Evolutionary conservation across 805 yeast species (phyloP), one percentile per base, ranked within the genome.

Genomic region (Kodamaea restingae): DNA sequence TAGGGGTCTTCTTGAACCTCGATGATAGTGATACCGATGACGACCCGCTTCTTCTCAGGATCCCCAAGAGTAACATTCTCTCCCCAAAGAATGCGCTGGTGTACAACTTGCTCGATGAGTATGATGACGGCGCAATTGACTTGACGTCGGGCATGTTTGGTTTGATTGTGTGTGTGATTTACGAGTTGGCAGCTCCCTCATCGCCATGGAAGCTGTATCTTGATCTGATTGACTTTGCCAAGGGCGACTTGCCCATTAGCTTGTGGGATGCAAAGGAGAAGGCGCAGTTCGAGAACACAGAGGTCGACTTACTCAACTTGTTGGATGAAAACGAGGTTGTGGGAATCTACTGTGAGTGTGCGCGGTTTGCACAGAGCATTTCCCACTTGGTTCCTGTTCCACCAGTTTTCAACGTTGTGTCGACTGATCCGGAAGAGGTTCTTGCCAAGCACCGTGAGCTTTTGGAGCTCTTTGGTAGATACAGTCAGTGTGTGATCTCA

Each of bases 191-290:
- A 3, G 62, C 72, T 2, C 63, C 67, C n/a, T 49, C 56, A 3
- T 83, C 95, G n/a, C 96, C 95, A 4, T 91, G 97, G 97, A 67
- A 43, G 43, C 67, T 64, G 3, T 91, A 83, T 55, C 64, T 90
- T 32, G 58, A 66, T 18, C 68, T 83, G 14, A 73, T 87, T 18
- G 63, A 68, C 40, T 52, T 63, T 7, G 50, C 55, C 3, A 52
- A 60, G 3, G 58, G 65, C 7, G 41, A 71, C 3, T 36, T 56
- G 4, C 90, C 95, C 0, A 78, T 90, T 2, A 69, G 81, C 41
- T 64, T 81, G 24, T 87, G 95, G 95, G 41, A 60, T 1, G 70
- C 66, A 2, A 52, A 60, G 1, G 79, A 75, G 18, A 72, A 76
- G 46, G 43, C 45, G 1, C 49, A 70, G 15, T 54, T 88, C 26